These are phyloP conservation scores for Licmophora abbreviata DNA, from an alignment of 108 stramenopile genomes.

Conservation along the genomic window DNA sequence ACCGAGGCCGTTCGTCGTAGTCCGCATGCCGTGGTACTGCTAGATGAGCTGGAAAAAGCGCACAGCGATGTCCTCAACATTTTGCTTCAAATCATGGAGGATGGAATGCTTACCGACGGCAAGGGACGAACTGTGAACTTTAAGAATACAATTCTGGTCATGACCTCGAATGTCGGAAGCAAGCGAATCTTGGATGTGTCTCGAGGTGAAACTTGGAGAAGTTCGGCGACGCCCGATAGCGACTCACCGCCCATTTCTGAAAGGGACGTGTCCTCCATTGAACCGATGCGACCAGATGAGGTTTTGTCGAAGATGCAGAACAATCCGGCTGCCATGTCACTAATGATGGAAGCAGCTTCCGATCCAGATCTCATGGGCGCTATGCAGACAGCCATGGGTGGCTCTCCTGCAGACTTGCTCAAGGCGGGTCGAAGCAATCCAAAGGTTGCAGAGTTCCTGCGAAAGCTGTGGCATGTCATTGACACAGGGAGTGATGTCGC, in stretches of 20 bases:
- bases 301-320: slow-evolving; percentile 12
- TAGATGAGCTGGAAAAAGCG: slow-evolving; percentile 97
- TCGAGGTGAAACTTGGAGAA: slow-evolving; percentile 1
- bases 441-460: slow-evolving; percentile 18
- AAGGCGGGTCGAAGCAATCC: slow-evolving; percentile 9
- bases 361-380: slow-evolving; percentile 22
- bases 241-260: background rate
- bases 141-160: slow-evolving; percentile 90
- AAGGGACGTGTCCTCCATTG: background rate
- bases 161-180: slow-evolving; percentile 95
- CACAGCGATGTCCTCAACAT: slow-evolving; percentile 94
- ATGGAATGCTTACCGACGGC: slow-evolving; percentile 96
- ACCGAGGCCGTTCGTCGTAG: slow-evolving; percentile 89
- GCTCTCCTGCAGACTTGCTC: slow-evolving; percentile 29
- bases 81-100: slow-evolving; percentile 93
- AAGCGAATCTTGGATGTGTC: slow-evolving; percentile 68
- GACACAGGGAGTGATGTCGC: slow-evolving; percentile 7
- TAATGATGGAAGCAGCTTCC: slow-evolving; percentile 25
- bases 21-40: slow-evolving; percentile 72
- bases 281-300: slow-evolving; percentile 20
- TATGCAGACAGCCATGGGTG: slow-evolving; percentile 28
- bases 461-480: slow-evolving; percentile 14
- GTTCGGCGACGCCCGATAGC: background rate
- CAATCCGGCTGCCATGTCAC: slow-evolving; percentile 14
- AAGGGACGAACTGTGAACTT: slow-evolving; percentile 94